Conservation (phyloP, 2,329 filamentous ascomycete genomes). For the Xylaria arbuscula region DNA sequence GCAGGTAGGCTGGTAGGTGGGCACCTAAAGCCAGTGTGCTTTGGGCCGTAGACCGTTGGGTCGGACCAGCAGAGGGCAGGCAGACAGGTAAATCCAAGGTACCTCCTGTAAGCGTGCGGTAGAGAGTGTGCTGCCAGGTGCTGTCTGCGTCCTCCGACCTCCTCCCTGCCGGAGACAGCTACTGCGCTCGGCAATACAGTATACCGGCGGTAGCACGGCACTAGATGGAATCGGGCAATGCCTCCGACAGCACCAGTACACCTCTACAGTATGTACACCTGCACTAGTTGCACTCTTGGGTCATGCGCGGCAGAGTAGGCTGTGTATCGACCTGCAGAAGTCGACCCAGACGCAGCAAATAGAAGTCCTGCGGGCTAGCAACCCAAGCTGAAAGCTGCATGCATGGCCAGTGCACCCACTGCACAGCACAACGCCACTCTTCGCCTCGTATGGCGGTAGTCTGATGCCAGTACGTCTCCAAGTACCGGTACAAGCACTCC, state of each 20-base stretch:
- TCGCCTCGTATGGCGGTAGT: constrained; percentile 39
- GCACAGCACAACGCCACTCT: constrained; percentile 36
- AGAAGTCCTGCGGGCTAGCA: constrained; percentile 43
- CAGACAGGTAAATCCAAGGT: not conserved
- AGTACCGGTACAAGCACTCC: constrained; percentile 36
- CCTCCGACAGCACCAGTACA: constrained; percentile 36
- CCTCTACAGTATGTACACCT: constrained; percentile 4
- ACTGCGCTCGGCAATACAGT: not conserved
- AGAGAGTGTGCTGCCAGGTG: not conserved
- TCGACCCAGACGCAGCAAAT: constrained; percentile 45
- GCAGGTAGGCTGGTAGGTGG: constrained; percentile 6
- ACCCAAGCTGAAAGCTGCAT: constrained; percentile 50
- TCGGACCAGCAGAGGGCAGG: constrained; percentile 28
- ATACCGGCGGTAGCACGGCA: not conserved
- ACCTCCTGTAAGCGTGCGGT: not conserved
- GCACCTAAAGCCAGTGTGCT: constrained; percentile 16
- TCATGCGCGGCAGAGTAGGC: constrained; percentile 45
- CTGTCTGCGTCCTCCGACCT: not conserved
- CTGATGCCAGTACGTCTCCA: constrained; percentile 13
- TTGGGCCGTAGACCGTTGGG: constrained; percentile 33
- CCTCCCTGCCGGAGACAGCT: not conserved
- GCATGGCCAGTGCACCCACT: constrained; percentile 45
- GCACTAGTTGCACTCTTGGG: constrained; percentile 32
- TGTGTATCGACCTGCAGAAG: constrained; percentile 50
- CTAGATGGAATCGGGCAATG: constrained; percentile 33